Percentiles rank a stretch among this genome's conserved stretches.
Conservation (phyloP, 2,329 filamentous ascomycete species). For the Lecanicillium sp. region DNA sequence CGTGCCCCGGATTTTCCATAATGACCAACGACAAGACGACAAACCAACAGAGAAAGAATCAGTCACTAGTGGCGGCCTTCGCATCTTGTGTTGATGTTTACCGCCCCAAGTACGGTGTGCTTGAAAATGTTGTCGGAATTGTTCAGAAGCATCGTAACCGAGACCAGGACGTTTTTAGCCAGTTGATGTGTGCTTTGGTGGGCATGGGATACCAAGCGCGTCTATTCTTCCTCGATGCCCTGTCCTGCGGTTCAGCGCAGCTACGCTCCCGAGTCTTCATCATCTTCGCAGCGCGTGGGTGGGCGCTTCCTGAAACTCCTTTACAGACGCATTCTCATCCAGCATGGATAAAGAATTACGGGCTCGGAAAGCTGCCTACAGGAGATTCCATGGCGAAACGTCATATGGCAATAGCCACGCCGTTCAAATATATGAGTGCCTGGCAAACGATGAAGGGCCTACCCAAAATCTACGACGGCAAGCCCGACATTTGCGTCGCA, state of each 20-base stretch:
- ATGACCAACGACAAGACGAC: slow-evolving; percentile 55
- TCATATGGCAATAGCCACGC: slow-evolving; percentile 35
- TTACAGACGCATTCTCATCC: slow-evolving; percentile 58
- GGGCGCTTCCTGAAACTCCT: slow-evolving; percentile 50
- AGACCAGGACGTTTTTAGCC: slow-evolving; percentile 62
- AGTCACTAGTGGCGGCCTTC: slow-evolving; percentile 71
- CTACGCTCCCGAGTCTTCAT: slow-evolving; percentile 63
- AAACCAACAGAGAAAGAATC: slow-evolving; percentile 56
- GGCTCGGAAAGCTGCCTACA: slow-evolving; percentile 54
- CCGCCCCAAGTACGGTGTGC: slow-evolving; percentile 64
- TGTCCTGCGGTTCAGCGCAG: slow-evolving; percentile 62
- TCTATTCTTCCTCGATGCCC: slow-evolving; percentile 62
- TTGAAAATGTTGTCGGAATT: slow-evolving; percentile 73
- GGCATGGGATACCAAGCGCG: slow-evolving; percentile 72
- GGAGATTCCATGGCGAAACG: slow-evolving; percentile 54
- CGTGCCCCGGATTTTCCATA: slow-evolving; percentile 69
- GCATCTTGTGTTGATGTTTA: slow-evolving; percentile 70
- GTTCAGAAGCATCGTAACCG: slow-evolving; percentile 40
- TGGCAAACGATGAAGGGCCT: slow-evolving; percentile 53
- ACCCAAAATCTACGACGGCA: slow-evolving; percentile 55
- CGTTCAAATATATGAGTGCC: slow-evolving; percentile 54
- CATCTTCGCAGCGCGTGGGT: slow-evolving; percentile 61
- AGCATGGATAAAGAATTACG: slow-evolving; percentile 19
- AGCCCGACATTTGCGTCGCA: slow-evolving; percentile 53
- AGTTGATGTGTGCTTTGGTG: slow-evolving; percentile 66